Base-by-base conservation (phyloP, 768 basidiomycete species). In the Dentipellis fragilis region DNA sequence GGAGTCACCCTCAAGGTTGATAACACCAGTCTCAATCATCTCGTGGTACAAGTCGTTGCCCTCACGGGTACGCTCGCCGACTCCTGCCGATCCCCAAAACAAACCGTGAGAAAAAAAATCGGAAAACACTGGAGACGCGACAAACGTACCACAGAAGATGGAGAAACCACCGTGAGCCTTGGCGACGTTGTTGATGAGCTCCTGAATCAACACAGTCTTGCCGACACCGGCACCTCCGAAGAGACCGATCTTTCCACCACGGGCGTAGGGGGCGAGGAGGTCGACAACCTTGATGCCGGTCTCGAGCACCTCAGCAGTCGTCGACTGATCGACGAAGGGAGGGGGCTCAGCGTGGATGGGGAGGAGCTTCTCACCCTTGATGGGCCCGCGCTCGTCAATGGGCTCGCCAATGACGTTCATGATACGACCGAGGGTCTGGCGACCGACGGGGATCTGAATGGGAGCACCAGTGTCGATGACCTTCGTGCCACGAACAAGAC, bases 131-230 rank as follows among this genome's bases (percentile, higher is more conserved):
- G 23, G 12, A 49, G 16, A 49, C 19, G 2, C 48, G 35, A 37
- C 14, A n/a, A 10, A 49, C 54, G 37, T 54, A 91, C 90, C 91
- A 66, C 90, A 93, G 85, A 97, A 97, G 72, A 97, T 96, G 49
- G 96, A 99, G 89, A 98, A 97, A 92, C 96, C 96, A 92, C 96
- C 96, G 72, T 99, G 96, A 53, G 96, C 96, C 80, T 99, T 99
- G 68, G 96, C 96, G 69, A 99, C 93, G 80, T 99, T 99, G 86
- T 99, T 98, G 79, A 99, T 99, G 69, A 99, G 87, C 71, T 97
- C 94, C 73, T 97, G 95, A 73, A 98, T 97, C 75, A 98, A 78
- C 70, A 99, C 96, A 56, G 96, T 98, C 84, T 99, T 99, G 66
- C 96, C 96, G 78, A 99, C 96, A 88, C 96, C 96, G 65, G 96